These are phyloP conservation scores for Neurospora sp. DNA, from an alignment of 495 filamentous ascomycete species.

Conservation along the genomic window DNA sequence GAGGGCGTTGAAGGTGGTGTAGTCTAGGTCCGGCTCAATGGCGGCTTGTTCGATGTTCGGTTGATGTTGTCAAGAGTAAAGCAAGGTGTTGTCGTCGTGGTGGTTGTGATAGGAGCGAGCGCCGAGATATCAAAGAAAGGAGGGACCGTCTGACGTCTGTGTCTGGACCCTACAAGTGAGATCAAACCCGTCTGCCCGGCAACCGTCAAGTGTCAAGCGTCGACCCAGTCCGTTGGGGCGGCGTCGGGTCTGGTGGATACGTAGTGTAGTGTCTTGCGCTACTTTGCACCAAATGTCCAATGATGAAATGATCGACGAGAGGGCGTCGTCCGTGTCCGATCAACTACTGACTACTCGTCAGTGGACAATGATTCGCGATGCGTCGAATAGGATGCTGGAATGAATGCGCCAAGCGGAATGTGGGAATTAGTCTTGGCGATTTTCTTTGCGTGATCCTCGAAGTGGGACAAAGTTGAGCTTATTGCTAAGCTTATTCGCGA, in stretches of 20 bases:
- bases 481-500: neutral
- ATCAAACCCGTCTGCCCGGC: neutral
- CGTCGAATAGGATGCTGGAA: too few species aligned
- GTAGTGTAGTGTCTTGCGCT: neutral
- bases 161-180: neutral
- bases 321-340: neutral
- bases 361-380: too few species aligned
- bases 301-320: neutral
- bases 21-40: neutral
- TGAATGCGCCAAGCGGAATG: neutral
- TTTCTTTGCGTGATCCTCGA: neutral
- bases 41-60: neutral
- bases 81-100: neutral
- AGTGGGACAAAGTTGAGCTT: neutral
- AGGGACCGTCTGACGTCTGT: too few species aligned
- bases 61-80: neutral
- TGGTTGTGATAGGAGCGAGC: too few species aligned
- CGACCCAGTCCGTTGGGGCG: neutral
- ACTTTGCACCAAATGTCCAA: neutral
- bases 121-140: too few species aligned
- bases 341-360: too few species aligned
- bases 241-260: too few species aligned
- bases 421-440: neutral
- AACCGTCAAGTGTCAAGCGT: neutral
- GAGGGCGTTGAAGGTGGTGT: neutral